Evolutionary conservation across 495 filamentous ascomycete genomes (phyloP).

Genomic region (Lophium mytilinum): DNA sequence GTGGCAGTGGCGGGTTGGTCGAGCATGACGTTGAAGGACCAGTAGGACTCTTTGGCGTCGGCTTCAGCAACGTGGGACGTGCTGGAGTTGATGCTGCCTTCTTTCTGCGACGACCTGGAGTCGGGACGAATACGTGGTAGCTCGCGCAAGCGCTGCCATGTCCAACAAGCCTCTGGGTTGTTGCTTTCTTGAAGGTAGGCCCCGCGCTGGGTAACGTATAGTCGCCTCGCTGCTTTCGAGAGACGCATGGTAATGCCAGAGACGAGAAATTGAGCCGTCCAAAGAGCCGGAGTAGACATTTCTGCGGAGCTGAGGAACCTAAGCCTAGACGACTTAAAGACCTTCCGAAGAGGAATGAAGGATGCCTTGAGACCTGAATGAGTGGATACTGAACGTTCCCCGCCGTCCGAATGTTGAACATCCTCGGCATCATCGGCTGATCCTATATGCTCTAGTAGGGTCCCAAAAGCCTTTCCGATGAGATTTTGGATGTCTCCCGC

Average conservation of each 20-base stretch:
- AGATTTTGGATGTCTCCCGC: constrained; percentile 53
- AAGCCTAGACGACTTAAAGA: constrained; percentile 57
- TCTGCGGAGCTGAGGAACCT: constrained; percentile 57
- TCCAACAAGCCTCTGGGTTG: constrained; percentile 39
- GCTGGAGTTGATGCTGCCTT: constrained; percentile 26
- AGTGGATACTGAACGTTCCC: constrained; percentile 2
- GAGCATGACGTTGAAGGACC: constrained; percentile 44
- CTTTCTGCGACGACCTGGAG: constrained; percentile 30
- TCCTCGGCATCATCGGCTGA: constrained; percentile 1
- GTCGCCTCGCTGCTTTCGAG: constrained; percentile 42
- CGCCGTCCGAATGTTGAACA: constrained; percentile 1
- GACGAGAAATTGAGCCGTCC: constrained; percentile 57
- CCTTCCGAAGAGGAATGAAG: constrained; percentile 62
- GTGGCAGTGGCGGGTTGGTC: constrained; percentile 42
- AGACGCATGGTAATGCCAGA: constrained; percentile 58
- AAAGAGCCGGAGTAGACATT: constrained; percentile 57
- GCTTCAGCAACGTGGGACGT: constrained; percentile 42
- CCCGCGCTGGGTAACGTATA: constrained; percentile 58
- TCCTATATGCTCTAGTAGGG: constrained; percentile 36
- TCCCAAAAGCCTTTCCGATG: constrained; percentile 49
- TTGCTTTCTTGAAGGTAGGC: constrained; percentile 49
- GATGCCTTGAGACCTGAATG: constrained; percentile 39
- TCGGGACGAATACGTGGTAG: constrained; percentile 44
- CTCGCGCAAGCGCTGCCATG: constrained; percentile 51
- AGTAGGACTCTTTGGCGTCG: constrained; percentile 51